Evolutionary conservation across 2,329 filamentous ascomycete genomes (phyloP), one percentile per base, ranked within the genome.

Genomic region (Colletotrichum scovillei): DNA sequence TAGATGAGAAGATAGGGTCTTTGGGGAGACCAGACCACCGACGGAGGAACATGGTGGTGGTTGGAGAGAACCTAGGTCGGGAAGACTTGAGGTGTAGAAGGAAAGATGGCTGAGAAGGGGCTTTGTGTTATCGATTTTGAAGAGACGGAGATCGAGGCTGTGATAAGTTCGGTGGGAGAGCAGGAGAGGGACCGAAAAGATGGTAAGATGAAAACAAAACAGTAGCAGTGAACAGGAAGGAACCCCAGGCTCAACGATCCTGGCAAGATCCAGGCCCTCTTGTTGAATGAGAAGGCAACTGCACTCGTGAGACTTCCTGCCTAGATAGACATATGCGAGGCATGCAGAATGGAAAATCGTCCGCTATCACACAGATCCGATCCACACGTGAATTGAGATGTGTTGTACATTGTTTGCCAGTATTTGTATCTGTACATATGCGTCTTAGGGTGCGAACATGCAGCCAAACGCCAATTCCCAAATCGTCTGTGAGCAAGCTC

Each of bases 1-100:
- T 86, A 0, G 87, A 83, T 12, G 91, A 88, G 79, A 93, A 97
- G 14, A 85, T 79, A 0, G 90, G 88, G 78, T 98, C 94, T 66
- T 86, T 81, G n/a, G 94, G 93, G 3, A 97, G 89, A 76, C 90
- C 88, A 9, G 88, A 87, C 84, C 90, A 90, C 52, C 87, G 86
- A 69, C 93, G 93, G 63, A 92, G 90, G 80, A 97, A 98, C 95
- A 98, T 97, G 52, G 65, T 85, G 77, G 52, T 5, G 42, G 28
- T 9, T 14, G 12, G 14, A 16, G n/a, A 12, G n/a, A 16, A 3
- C 26, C 35, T 12, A 22, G 12, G 26, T n/a, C 30, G 35, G 28
- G 38, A 5, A 5, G 11, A n/a, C 28, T 42, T 30, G 19, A 4
- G 11, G 32, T 12, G 11, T 35, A 38, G 16, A 26, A 19, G 5